Evolutionary conservation across 2,329 filamentous ascomycete genomes (phyloP).

Genomic region (Penicillium thymicola): DNA sequence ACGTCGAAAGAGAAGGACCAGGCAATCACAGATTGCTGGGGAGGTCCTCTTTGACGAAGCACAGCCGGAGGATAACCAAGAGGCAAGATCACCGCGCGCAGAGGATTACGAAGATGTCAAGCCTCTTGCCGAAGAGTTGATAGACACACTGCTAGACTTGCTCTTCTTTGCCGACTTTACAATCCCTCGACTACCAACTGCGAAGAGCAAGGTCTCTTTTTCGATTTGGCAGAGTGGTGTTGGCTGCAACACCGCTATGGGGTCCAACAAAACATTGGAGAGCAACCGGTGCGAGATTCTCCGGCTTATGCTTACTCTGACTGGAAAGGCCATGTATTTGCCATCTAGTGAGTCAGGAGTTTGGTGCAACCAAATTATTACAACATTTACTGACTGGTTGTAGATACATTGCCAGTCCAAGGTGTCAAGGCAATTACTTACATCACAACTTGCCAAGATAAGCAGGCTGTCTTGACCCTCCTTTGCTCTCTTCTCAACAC

Average conservation of each 20-base stretch:
- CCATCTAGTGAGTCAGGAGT: constrained; percentile 57
- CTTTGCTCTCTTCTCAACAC: constrained; percentile 94
- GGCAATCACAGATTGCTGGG: constrained; percentile 61
- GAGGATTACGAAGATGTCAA: constrained; percentile 77
- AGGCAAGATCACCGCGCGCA: constrained; percentile 40
- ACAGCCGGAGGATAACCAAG: constrained; percentile 52
- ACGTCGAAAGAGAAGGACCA: constrained; percentile 66
- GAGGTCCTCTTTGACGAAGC: constrained; percentile 84
- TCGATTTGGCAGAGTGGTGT: constrained; percentile 98
- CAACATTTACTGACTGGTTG: constrained; percentile 7
- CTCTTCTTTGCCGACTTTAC: constrained; percentile 92
- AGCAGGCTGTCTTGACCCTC: constrained; percentile 84
- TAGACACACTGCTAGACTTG: constrained; percentile 83
- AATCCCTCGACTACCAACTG: constrained; percentile 66
- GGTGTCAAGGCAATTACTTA: constrained; percentile 85
- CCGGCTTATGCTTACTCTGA: constrained; percentile 77
- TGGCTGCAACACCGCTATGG: constrained; percentile 84
- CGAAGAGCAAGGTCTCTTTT: constrained; percentile 79
- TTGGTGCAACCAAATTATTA: neutral
- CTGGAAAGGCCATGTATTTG: constrained; percentile 92
- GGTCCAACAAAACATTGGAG: constrained; percentile 87
- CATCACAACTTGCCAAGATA: constrained; percentile 81
- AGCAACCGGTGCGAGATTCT: constrained; percentile 89
- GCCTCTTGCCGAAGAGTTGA: constrained; percentile 85
- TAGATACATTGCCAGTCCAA: constrained; percentile 68